Evolutionary conservation across 2,329 filamentous ascomycete species (phyloP).

Genomic region (Metarhizium anisopliae): DNA sequence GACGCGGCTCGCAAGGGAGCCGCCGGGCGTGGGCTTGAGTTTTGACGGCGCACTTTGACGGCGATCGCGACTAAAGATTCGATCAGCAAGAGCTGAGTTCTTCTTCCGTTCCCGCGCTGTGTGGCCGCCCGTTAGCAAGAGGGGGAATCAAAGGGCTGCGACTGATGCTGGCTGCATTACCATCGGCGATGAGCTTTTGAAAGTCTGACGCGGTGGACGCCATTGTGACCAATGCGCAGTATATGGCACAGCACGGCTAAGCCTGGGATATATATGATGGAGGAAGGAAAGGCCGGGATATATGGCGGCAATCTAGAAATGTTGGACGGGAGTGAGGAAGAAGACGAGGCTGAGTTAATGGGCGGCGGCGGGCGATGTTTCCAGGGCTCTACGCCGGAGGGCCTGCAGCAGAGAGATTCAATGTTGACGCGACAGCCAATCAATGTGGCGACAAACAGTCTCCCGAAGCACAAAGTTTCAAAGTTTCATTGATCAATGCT

Average conservation of each 20-base stretch:
- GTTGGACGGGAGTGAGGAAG: neutral
- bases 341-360: neutral
- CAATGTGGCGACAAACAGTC: neutral
- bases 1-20: slow-evolving; percentile 61
- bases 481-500: neutral
- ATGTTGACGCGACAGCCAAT: slow-evolving; percentile 2
- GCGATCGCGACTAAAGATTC: slow-evolving; percentile 59
- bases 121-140: neutral
- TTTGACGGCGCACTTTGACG: slow-evolving; percentile 46
- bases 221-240: slow-evolving; percentile 21
- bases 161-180: slow-evolving; percentile 19
- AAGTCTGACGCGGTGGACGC: slow-evolving; percentile 38
- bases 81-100: slow-evolving; percentile 61
- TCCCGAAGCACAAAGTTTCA: neutral
- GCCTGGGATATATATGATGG: neutral
- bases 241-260: neutral
- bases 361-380: neutral
- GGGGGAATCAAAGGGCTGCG: neutral
- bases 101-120: slow-evolving; percentile 60
- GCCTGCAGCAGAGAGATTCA: neutral
- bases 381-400: neutral
- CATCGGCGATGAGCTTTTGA: slow-evolving; percentile 45
- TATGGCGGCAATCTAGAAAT: neutral
- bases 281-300: neutral
- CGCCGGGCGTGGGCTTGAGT: slow-evolving; percentile 34